Evolutionary conservation across 257 asterid genomes (phyloP), one percentile per base, ranked within the genome.

Genomic region (Jacaranda mimosifolia): DNA sequence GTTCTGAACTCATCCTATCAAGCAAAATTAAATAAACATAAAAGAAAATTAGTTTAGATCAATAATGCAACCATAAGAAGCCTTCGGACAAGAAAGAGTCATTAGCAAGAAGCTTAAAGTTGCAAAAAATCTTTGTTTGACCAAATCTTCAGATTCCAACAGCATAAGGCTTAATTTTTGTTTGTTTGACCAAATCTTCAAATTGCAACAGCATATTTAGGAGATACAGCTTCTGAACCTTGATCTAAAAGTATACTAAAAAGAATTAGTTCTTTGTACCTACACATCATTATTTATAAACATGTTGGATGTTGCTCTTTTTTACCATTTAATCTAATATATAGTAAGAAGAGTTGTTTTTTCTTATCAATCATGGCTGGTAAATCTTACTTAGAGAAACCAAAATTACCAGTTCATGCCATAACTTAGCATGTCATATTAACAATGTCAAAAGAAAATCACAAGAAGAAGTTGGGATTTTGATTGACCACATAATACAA

Each of bases 131-230:
- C 83, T 76, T 82, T 83, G 85, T n/a, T n/a, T n/a, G n/a, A n/a
- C n/a, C n/a, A n/a, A n/a, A n/a, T n/a, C n/a, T n/a, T n/a, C 91
- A 85, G 87, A 90, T 85, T 93, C 75, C 39, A 63, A 67, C 79
- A 26, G 32, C 32, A 26, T 1, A 26, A 26, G 32, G 32, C 32
- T 26, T 67, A 65, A 45, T 73, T 35, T 45, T 69, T 86, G 87
- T 75, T 76, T 45, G 68, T 82, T 85, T 83, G 85, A 84, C 87
- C 66, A 62, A 62, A 68, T 58, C 55, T 51, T 66, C 45, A 59
- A 15, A 68, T 77, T 48, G 60, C 57, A 21, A 42, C 46, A 5
- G 9, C 46, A 42, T 6, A 42, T 42, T 42, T 42, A 42, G 46
- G 46, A 42, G 46, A 5, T 42, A 42, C 9, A 42, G 46, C 46